Percentiles rank a stretch among this genome's conserved stretches.
phyloP scores from a whole-genome alignment of 495 filamentous ascomycete genomes.

The Tuber melanosporum region DNA sequence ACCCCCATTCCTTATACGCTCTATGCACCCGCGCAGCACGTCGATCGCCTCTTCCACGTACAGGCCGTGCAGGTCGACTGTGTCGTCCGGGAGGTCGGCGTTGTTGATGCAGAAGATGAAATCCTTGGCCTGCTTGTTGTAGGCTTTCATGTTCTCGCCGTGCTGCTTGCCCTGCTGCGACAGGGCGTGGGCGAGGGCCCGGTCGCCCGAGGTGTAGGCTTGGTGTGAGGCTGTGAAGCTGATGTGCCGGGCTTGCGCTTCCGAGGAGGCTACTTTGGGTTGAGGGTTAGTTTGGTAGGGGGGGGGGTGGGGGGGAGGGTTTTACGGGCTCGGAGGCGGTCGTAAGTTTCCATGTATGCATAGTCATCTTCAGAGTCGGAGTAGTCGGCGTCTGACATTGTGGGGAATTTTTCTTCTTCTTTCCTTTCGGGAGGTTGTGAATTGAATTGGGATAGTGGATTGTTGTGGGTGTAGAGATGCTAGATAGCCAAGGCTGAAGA shows the following conservation, averaged over 20 bases:
- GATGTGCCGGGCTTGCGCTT: conserved; percentile 62
- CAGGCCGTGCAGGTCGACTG: conserved; percentile 88
- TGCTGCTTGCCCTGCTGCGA: conserved; percentile 79
- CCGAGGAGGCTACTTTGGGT: conserved; percentile 56
- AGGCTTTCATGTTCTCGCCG: conserved; percentile 65
- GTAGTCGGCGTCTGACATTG: neutral
- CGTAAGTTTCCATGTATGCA: conserved; percentile 35
- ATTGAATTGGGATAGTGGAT: neutral
- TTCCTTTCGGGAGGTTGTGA: neutral
- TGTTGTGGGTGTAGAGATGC: neutral
- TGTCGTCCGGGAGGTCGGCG: conserved; percentile 53
- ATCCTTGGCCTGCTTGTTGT: conserved; percentile 80
- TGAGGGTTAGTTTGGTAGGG: neutral
- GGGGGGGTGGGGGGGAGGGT: conserved; percentile 18
- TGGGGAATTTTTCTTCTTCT: neutral
- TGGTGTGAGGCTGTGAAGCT: conserved; percentile 71
- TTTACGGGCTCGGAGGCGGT: conserved; percentile 75
- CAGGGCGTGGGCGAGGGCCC: conserved; percentile 65
- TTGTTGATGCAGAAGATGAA: conserved; percentile 94
- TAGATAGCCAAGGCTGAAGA: neutral
- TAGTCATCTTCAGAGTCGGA: neutral
- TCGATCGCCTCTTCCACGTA: conserved; percentile 89
- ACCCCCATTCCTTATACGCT: conserved; percentile 65
- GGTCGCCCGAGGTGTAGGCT: conserved; percentile 73
- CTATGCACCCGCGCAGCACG: conserved; percentile 73